Conservation (phyloP, 192 early-diverging fungal species). For the Linderina pennispora region DNA sequence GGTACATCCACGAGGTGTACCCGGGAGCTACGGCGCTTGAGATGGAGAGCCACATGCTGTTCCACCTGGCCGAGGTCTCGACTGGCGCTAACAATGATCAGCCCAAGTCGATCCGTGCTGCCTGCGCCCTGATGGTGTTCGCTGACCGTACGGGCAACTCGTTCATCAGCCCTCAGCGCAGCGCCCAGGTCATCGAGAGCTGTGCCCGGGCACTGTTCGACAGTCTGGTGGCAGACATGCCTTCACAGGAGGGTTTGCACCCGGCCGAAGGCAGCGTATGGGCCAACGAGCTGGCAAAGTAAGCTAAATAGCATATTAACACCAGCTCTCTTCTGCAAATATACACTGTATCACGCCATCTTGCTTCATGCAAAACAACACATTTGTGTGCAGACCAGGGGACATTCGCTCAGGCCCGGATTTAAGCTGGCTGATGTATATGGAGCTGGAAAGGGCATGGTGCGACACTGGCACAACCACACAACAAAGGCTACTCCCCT, state of each 20-base stretch:
- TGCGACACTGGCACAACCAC: no score
- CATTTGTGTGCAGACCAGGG: no score
- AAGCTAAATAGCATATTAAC: background rate
- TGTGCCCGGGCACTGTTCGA: slow-evolving; percentile 14
- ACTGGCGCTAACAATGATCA: slow-evolving; percentile 11
- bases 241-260: slow-evolving; percentile 19
- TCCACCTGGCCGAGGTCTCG: slow-evolving; percentile 66
- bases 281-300: slow-evolving; percentile 10
- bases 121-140: slow-evolving; percentile 79
- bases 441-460: no score
- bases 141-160: slow-evolving; percentile 63
- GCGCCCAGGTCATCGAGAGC: slow-evolving; percentile 1
- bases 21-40: slow-evolving; percentile 50
- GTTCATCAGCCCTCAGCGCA: slow-evolving; percentile 52
- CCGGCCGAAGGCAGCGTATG: slow-evolving; percentile 27
- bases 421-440: no score
- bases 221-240: slow-evolving; percentile 12
- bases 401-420: no score
- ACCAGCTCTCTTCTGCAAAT: no score
- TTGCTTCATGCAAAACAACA: no score
- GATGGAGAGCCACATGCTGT: slow-evolving; percentile 85
- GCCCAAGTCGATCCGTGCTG: slow-evolving; percentile 54
- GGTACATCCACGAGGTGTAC: slow-evolving; percentile 32
- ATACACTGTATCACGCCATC: no score
- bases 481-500: no score